phyloP scores from a whole-genome alignment of 2,329 filamentous ascomycete species.

The Colletotrichum destructivum region DNA sequence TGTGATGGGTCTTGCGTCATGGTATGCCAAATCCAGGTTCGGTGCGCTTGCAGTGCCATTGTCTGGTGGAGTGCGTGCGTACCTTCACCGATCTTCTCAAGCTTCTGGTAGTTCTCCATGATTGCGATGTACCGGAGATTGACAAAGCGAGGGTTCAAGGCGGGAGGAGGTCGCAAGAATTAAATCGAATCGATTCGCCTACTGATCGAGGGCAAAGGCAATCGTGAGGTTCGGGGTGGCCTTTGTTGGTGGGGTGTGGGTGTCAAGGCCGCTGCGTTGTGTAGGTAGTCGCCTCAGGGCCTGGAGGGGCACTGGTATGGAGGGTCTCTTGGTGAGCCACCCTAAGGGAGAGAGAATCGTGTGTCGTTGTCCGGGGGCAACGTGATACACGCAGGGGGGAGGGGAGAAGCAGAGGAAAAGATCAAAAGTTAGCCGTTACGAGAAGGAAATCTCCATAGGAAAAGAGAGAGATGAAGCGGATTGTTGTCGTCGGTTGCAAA shows the following conservation, averaged over 20 bases:
- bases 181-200: constrained; percentile 12
- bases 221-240: constrained; percentile 14
- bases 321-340: constrained; percentile 22
- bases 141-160: constrained; percentile 17
- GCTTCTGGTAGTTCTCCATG: constrained; percentile 97
- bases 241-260: constrained; percentile 31
- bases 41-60: neutral
- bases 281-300: constrained; percentile 32
- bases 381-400: constrained; percentile 5
- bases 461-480: neutral
- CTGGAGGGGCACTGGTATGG: constrained; percentile 35
- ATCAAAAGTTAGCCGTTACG: constrained; percentile 26
- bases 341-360: constrained; percentile 12
- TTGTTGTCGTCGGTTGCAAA: constrained; percentile 29
- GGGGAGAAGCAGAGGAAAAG: constrained; percentile 15
- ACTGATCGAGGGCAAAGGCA: constrained; percentile 8
- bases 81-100: constrained; percentile 98
- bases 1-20: constrained; percentile 18
- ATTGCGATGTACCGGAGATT: constrained; percentile 27
- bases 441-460: constrained; percentile 30
- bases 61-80: constrained; percentile 50
- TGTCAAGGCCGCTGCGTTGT: constrained; percentile 20
- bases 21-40: neutral
- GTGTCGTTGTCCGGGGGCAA: constrained; percentile 15
- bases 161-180: neutral